Conservation (phyloP, 164 flowering plant genomes). For the Vitis labrusca region DNA sequence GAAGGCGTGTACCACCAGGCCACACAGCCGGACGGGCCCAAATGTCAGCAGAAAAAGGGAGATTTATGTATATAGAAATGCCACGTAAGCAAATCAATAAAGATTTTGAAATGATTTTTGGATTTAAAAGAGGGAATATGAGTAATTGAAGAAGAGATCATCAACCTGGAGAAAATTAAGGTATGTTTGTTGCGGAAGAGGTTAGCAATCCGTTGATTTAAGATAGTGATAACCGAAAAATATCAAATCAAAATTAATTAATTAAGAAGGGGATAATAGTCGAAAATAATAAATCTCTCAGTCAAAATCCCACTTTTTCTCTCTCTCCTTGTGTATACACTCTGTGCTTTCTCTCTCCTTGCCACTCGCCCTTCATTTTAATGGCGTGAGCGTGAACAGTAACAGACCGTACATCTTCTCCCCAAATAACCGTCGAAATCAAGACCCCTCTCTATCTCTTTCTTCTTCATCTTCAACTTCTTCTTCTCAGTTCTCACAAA, state of each 20-base stretch:
- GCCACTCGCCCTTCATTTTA: constrained; percentile 18
- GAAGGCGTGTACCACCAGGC: too few relatives aligned
- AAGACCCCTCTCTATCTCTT: constrained; percentile 6
- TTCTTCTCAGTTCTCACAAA: background rate
- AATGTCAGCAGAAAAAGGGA: background rate
- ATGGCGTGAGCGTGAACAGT: constrained; percentile 25
- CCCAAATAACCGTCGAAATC: background rate
- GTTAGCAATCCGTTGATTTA: background rate
- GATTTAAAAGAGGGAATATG: too few relatives aligned
- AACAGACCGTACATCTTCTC: constrained; percentile 10
- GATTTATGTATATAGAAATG: too few relatives aligned
- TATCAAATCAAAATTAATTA: background rate
- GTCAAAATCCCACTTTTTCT: background rate
- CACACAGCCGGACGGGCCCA: background rate
- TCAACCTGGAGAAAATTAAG: background rate
- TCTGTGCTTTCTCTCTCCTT: background rate
- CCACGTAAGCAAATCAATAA: too few relatives aligned
- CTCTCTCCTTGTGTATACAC: background rate
- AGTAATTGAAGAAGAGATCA: background rate
- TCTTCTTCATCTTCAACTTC: background rate
- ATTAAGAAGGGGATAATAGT: background rate
- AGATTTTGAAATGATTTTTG: too few relatives aligned
- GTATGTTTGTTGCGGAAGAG: background rate
- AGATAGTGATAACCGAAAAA: background rate
- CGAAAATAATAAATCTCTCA: background rate